phyloP scores from a whole-genome alignment of 306 rosid genomes.

The Malus orientalis region DNA sequence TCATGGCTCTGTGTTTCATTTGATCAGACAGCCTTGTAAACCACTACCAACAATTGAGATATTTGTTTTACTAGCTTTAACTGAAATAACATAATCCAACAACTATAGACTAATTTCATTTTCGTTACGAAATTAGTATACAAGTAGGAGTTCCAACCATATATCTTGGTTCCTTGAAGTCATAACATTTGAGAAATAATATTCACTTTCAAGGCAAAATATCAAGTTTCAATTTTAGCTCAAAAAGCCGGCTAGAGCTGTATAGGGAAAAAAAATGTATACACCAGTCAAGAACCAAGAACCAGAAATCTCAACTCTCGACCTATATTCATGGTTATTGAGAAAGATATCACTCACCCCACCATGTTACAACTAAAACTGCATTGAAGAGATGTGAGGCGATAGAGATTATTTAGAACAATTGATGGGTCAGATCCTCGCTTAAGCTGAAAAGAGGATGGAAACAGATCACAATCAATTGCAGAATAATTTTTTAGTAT shows the following conservation, averaged over 20 bases:
- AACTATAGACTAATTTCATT: neutral
- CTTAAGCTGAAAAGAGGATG: conserved; percentile 57
- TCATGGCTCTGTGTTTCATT: neutral
- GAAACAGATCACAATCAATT: conserved; percentile 7
- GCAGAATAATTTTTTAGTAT: neutral
- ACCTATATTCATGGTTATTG: neutral
- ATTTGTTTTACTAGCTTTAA: neutral
- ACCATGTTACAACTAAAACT: conserved; percentile 96
- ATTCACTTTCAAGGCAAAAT: neutral
- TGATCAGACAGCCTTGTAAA: neutral
- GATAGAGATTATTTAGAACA: conserved; percentile 79
- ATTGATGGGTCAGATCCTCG: conserved; percentile 83
- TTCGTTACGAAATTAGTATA: neutral
- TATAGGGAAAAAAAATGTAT: neutral
- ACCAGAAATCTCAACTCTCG: neutral
- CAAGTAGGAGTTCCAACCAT: neutral
- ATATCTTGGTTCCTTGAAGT: neutral
- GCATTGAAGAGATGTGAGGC: conserved; percentile 79
- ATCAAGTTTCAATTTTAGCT: neutral
- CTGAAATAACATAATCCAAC: neutral
- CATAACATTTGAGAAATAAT: neutral
- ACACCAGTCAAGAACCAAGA: conserved; percentile 1
- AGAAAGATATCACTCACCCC: conserved; percentile 57
- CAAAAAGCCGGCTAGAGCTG: neutral
- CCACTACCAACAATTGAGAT: neutral